These are phyloP conservation scores for Colletotrichum sp. DNA, from an alignment of 2,329 filamentous ascomycete species.

Conservation along the genomic window DNA sequence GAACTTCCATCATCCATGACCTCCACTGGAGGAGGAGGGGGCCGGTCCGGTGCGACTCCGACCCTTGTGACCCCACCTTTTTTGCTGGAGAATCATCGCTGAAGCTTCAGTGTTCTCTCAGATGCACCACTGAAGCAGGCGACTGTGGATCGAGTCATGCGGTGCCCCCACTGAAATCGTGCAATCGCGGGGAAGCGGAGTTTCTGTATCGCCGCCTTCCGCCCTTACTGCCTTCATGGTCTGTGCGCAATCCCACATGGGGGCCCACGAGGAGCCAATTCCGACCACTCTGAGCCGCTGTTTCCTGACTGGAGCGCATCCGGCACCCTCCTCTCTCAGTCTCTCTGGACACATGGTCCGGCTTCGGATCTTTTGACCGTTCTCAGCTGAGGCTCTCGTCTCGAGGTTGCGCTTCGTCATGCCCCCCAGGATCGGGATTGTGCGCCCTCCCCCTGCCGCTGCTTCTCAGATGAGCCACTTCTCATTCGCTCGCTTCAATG, in stretches of 20 bases:
- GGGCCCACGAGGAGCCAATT: not conserved
- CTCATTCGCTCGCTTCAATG: not conserved
- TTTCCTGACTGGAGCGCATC: slow-evolving; percentile 16
- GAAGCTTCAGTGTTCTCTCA: too few relatives aligned
- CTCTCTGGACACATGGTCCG: not conserved
- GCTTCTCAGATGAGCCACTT: not conserved
- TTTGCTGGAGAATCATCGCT: not conserved
- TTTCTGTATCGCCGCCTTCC: not conserved
- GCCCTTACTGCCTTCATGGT: not conserved
- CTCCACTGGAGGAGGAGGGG: not conserved
- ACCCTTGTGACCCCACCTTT: not conserved
- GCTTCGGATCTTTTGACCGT: not conserved
- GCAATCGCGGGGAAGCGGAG: not conserved
- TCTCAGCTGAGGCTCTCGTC: not conserved
- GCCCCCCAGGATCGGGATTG: not conserved
- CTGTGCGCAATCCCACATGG: not conserved
- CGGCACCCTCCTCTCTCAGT: not conserved
- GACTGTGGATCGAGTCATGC: not conserved
- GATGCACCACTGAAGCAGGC: not conserved
- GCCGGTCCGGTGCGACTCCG: not conserved
- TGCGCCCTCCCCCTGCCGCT: not conserved
- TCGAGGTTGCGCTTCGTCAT: not conserved
- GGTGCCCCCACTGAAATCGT: not conserved
- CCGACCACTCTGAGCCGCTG: not conserved
- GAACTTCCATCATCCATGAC: not conserved